phyloP scores from a whole-genome alignment of 192 early-diverging fungal genomes.

The Coemansia aciculifera region DNA sequence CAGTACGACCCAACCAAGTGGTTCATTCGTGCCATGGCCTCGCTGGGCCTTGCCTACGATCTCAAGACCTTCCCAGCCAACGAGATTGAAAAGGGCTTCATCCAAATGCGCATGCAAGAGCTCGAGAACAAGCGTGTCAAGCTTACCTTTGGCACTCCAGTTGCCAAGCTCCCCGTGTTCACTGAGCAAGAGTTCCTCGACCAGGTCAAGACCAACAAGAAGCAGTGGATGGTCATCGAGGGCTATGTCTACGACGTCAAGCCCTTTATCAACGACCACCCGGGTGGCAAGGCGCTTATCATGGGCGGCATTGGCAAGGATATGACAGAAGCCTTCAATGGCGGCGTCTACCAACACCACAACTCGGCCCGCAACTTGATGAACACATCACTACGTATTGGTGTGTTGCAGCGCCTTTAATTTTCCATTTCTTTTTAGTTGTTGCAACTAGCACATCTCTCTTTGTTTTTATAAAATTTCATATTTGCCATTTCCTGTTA shows the following conservation, averaged over 20 bases:
- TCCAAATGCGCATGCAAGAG: conserved; percentile 82
- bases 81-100: conserved; percentile 74
- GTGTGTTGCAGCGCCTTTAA: conserved; percentile 46
- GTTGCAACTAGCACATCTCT: neutral
- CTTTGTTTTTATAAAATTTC: neutral
- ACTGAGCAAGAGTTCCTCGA: conserved; percentile 65
- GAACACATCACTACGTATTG: conserved; percentile 55
- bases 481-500: neutral
- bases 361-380: conserved; percentile 84
- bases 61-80: conserved; percentile 77
- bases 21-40: conserved; percentile 64
- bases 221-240: conserved; percentile 81
- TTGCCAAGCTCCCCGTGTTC: conserved; percentile 68
- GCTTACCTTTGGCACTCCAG: conserved; percentile 74
- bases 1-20: conserved; percentile 88
- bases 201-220: conserved; percentile 65
- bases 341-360: conserved; percentile 87
- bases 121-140: conserved; percentile 59
- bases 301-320: conserved; percentile 78
- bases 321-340: conserved; percentile 83
- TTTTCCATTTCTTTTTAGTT: neutral
- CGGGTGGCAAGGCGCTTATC: conserved; percentile 78
- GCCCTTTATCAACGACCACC: conserved; percentile 84
- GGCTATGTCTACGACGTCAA: conserved; percentile 80
- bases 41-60: conserved; percentile 67